Evolutionary conservation across 2,329 filamentous ascomycete species (phyloP).

Genomic region (Diplodia mutila): DNA sequence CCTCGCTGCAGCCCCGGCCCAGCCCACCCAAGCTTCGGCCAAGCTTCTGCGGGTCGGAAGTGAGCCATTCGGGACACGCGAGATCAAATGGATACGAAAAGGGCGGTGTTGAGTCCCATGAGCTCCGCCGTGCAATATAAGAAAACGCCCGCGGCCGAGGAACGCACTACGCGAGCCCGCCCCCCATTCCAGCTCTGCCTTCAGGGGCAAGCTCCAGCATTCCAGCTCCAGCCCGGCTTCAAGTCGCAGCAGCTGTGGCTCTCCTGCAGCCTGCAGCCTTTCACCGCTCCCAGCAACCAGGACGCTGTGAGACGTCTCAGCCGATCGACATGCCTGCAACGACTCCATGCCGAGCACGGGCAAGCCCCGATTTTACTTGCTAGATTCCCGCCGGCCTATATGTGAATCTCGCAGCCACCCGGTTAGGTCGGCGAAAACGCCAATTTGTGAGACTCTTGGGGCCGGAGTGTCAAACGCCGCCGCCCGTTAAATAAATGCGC

Average conservation of each 20-base stretch:
- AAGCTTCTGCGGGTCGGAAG: constrained; percentile 12
- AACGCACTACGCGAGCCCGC: neutral
- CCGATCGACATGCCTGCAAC: constrained; percentile 8
- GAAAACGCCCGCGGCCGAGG: constrained; percentile 1
- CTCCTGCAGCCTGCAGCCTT: no score
- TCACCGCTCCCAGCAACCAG: constrained; percentile 7
- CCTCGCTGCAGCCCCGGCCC: neutral
- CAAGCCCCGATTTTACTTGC: neutral
- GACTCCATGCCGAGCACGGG: constrained; percentile 11
- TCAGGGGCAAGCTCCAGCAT: neutral
- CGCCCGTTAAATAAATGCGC: constrained; percentile 4
- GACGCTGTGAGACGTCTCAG: constrained; percentile 21
- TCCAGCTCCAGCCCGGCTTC: neutral
- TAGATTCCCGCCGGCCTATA: neutral
- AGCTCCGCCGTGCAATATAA: neutral
- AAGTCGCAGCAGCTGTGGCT: no score
- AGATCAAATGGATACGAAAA: neutral
- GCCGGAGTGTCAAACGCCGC: constrained; percentile 19
- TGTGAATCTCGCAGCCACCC: neutral
- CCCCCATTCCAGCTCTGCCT: neutral
- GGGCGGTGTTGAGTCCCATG: neutral
- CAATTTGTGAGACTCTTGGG: constrained; percentile 3
- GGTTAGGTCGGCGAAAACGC: constrained; percentile 5
- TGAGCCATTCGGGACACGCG: constrained; percentile 1
- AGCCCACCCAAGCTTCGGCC: constrained; percentile 14